Base-by-base conservation (phyloP, 495 filamentous ascomycete species). In the Arthonia radiata region DNA sequence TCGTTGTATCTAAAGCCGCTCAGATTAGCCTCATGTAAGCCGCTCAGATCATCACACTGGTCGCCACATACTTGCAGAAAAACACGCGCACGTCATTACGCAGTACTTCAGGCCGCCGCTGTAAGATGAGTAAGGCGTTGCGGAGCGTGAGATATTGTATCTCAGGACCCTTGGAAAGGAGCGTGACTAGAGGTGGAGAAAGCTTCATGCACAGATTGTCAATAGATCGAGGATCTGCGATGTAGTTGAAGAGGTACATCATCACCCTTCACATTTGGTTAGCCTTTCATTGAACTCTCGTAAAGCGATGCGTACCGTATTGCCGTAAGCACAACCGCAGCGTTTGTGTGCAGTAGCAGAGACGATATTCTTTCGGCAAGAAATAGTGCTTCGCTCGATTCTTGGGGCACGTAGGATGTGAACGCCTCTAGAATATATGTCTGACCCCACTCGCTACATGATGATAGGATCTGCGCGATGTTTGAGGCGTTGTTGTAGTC, bases 61-160 rank as follows among this genome's bases (percentile, higher is more conserved):
- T n/a, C n/a, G n/a, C n/a, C n/a, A n/a, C n/a, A n/a, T n/a, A n/a
- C 59, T 99, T 99, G 63, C 86, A 99, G 50, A 97, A 97, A 52
- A 99, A 99, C 24, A 94, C 83, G 7, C 86, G 64, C 31, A 99
- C 91, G 48, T 99, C 86, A 47, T 92, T 94, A 21, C 86, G 64
- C 5, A 99, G 54, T 2, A 99, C 81, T 37, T 94, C 86, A 1
- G 86, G 86, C 28, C 82, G 61, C 34, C 86, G 66, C 44, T 99
- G 86, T 26, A 99, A 53, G 34, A 97, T 92, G 10, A 99, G 55
- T 10, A 94, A 59, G 3, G 89, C 89, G 50, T 99, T 99, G 31
- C 89, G 62, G 7, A 99, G 59, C 2, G 82, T 86, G 7, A 99
- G 61, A 40, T 99, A 99, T 46, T 99, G 86, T 3, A 97, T 81